These are phyloP conservation scores for Phytopythium sindhum DNA, from an alignment of 352 stramenopile genomes.

Conservation along the genomic window DNA sequence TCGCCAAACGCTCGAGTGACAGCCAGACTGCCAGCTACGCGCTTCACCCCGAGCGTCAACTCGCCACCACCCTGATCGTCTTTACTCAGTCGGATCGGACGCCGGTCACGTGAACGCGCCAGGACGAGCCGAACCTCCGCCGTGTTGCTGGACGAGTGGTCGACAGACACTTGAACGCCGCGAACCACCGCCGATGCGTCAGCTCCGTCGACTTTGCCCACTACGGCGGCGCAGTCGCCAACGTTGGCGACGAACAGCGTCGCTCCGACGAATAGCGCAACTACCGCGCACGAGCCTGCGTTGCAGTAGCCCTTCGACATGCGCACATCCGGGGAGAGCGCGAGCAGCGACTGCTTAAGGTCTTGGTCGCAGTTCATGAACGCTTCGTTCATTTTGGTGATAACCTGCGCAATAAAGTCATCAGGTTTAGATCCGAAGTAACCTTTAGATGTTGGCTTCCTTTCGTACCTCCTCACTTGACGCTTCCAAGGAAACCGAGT, in stretches of 20 bases:
- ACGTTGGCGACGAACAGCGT: conserved; percentile 89
- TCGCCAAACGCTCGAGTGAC: conserved; percentile 92
- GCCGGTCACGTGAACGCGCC: conserved; percentile 63
- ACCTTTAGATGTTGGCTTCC: neutral
- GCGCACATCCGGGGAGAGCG: conserved; percentile 29
- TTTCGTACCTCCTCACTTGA: conserved; percentile 25
- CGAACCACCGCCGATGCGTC: conserved; percentile 14
- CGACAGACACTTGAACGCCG: conserved; percentile 38
- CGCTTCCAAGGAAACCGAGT: conserved; percentile 17
- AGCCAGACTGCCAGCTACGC: conserved; percentile 88
- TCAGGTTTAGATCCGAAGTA: neutral
- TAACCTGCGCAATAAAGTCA: conserved; percentile 9
- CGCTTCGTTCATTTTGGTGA: conserved; percentile 22
- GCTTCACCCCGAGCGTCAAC: conserved; percentile 69
- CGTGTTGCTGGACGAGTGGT: conserved; percentile 60
- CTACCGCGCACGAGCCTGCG: conserved; percentile 57
- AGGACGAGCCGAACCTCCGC: conserved; percentile 51
- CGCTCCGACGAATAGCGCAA: conserved; percentile 54
- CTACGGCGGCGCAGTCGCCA: conserved; percentile 88
- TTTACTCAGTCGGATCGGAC: conserved; percentile 89
- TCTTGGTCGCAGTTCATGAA: conserved; percentile 55
- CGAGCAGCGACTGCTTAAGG: conserved; percentile 52
- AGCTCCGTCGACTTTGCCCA: conserved; percentile 55
- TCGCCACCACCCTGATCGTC: conserved; percentile 83
- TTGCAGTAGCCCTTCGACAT: conserved; percentile 75